phyloP scores from a whole-genome alignment of 306 rosid genomes.

The Calophaca sinica region DNA sequence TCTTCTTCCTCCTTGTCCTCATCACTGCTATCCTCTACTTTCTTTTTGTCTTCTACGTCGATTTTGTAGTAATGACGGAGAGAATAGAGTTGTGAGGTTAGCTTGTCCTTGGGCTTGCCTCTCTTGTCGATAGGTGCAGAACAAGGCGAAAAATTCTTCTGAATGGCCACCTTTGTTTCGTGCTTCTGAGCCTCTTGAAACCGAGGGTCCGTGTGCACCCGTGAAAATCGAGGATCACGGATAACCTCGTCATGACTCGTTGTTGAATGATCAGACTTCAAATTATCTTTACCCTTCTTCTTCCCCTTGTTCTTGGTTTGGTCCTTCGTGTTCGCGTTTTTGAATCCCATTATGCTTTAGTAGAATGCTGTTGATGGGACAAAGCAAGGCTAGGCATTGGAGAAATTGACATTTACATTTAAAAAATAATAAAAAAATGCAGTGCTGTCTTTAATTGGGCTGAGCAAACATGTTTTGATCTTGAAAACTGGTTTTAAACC shows the following conservation, averaged over 20 bases:
- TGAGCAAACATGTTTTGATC: too few species aligned
- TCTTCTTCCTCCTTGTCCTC: constrained; percentile 14
- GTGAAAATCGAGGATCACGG: constrained; percentile 68
- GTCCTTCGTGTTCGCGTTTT: constrained; percentile 18
- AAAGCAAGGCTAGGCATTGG: too few species aligned
- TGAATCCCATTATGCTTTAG: constrained; percentile 46
- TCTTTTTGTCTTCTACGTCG: constrained; percentile 48
- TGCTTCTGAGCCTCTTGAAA: constrained; percentile 74
- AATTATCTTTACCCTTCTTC: constrained; percentile 38
- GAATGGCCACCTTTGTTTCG: constrained; percentile 67
- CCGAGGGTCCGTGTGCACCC: constrained; percentile 80
- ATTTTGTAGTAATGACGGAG: constrained; percentile 66
- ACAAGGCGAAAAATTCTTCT: constrained; percentile 62
- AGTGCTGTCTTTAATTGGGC: too few species aligned
- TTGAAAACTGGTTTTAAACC: too few species aligned
- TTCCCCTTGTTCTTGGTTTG: constrained; percentile 7
- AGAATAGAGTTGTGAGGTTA: constrained; percentile 40
- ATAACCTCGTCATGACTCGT: constrained; percentile 44
- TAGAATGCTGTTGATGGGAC: background rate
- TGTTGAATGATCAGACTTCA: constrained; percentile 31
- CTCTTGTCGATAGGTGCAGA: constrained; percentile 84
- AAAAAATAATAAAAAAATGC: too few species aligned
- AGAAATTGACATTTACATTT: too few species aligned
- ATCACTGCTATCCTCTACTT: constrained; percentile 42
- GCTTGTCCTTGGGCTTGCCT: constrained; percentile 60